A percentile compares a stretch with the other conserved stretches of the same genome.
These are phyloP conservation scores for Andalucia godoyi DNA, from an alignment of 78 protist genomes.

Conservation along the genomic window DNA sequence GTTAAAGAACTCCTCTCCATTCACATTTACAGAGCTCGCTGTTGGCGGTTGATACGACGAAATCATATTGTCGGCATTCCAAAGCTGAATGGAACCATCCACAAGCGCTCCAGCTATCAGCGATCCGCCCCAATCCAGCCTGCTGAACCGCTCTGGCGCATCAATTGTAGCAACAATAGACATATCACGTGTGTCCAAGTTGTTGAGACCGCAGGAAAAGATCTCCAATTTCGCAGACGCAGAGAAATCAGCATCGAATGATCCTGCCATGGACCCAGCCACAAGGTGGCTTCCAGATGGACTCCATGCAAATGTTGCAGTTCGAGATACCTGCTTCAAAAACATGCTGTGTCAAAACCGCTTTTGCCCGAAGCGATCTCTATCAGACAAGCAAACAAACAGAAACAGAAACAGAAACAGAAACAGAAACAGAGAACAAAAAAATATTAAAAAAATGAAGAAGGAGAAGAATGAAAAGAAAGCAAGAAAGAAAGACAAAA, in stretches of 20 bases:
- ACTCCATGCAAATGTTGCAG: too few relatives aligned
- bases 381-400: too few relatives aligned
- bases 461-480: background rate
- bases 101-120: slow-evolving; percentile 57
- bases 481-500: background rate
- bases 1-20: background rate
- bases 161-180: background rate
- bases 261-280: too few relatives aligned
- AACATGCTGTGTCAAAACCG: background rate
- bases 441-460: background rate
- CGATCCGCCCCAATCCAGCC: slow-evolving; percentile 28
- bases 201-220: background rate
- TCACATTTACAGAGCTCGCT: background rate
- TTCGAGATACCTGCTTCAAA: too few relatives aligned
- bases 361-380: too few relatives aligned
- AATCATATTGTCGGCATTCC: slow-evolving; percentile 51
- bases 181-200: background rate
- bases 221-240: background rate
- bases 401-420: background rate
- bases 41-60: background rate
- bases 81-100: slow-evolving; percentile 50
- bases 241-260: background rate
- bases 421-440: background rate
- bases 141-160: slow-evolving; percentile 7
- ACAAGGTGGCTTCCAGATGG: too few relatives aligned